Evolutionary conservation across 768 basidiomycete genomes (phyloP).

Genomic region (Lentinula detonsa): DNA sequence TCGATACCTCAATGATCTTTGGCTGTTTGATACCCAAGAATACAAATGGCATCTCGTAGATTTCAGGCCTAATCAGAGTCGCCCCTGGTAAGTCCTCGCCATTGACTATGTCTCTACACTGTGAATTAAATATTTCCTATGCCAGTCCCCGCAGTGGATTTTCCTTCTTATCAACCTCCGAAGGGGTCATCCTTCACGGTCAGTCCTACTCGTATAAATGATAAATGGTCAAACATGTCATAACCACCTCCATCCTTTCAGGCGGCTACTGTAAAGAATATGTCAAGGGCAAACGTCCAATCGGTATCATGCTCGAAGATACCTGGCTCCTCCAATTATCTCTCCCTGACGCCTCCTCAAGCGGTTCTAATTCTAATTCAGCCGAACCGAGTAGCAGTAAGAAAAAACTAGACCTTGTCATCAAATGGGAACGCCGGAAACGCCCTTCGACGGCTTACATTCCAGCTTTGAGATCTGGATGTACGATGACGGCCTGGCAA

Average conservation of each 20-base stretch:
- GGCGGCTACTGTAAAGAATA: constrained; percentile 94
- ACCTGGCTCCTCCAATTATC: constrained; percentile 73
- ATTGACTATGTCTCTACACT: neutral
- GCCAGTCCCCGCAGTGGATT: constrained; percentile 73
- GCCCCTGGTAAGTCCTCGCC: constrained; percentile 55
- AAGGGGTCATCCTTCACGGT: constrained; percentile 82
- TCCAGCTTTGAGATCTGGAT: constrained; percentile 70
- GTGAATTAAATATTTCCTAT: neutral
- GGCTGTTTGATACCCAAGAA: constrained; percentile 82
- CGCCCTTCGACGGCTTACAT: constrained; percentile 62
- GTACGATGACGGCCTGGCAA: constrained; percentile 81
- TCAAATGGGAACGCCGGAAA: constrained; percentile 88
- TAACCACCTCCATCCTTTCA: constrained; percentile 16
- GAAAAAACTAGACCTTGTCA: constrained; percentile 22
- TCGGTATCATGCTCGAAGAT: constrained; percentile 87
- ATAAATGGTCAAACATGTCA: no score
- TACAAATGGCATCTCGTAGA: constrained; percentile 82
- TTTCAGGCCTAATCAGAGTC: constrained; percentile 60
- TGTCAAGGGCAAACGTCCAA: constrained; percentile 72
- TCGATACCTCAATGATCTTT: constrained; percentile 76
- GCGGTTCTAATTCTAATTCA: neutral
- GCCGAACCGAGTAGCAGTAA: neutral
- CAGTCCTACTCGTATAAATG: neutral
- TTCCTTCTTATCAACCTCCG: constrained; percentile 71
- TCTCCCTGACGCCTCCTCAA: neutral